Evolutionary conservation across 2,329 filamentous ascomycete species (phyloP).

Genomic region (Cladophialophora chaetospira): DNA sequence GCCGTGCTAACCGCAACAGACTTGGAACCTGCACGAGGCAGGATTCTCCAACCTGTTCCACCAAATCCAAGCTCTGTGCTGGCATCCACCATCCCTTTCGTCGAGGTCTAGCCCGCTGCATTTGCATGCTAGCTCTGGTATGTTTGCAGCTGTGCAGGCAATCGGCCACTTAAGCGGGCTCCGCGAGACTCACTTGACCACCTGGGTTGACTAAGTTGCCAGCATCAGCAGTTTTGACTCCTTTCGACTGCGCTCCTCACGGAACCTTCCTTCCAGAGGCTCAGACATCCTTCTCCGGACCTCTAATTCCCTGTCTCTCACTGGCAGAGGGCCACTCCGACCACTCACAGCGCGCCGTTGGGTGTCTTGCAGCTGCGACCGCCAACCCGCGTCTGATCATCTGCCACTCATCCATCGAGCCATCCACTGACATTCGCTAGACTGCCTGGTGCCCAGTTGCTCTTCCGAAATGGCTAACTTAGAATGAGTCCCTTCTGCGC

Average conservation of each 20-base stretch:
- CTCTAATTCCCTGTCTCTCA: slow-evolving; percentile 17
- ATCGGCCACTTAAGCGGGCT: neutral
- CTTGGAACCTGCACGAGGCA: slow-evolving; percentile 28
- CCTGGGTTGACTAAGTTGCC: slow-evolving; percentile 1
- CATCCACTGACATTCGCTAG: slow-evolving; percentile 14
- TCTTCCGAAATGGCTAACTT: slow-evolving; percentile 26
- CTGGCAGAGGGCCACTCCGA: slow-evolving; percentile 23
- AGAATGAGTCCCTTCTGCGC: slow-evolving; percentile 23
- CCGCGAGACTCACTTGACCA: slow-evolving; percentile 12
- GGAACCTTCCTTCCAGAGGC: slow-evolving; percentile 30
- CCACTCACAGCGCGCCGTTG: slow-evolving; percentile 30
- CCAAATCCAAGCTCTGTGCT: slow-evolving; percentile 18
- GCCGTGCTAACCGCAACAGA: slow-evolving; percentile 27
- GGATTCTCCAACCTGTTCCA: slow-evolving; percentile 19
- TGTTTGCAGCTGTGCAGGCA: slow-evolving; percentile 3
- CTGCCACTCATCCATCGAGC: slow-evolving; percentile 20
- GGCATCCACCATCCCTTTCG: slow-evolving; percentile 24
- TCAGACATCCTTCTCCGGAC: slow-evolving; percentile 12
- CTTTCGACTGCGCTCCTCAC: slow-evolving; percentile 12
- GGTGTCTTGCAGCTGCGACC: slow-evolving; percentile 31
- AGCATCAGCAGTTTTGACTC: slow-evolving; percentile 12
- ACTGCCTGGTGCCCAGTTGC: slow-evolving; percentile 24
- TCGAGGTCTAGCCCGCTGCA: slow-evolving; percentile 28
- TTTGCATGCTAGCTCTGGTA: slow-evolving; percentile 7
- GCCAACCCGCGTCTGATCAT: slow-evolving; percentile 30